Base-by-base conservation (phyloP, 2,329 filamentous ascomycete genomes). In the Cytospora paraplurivora region DNA sequence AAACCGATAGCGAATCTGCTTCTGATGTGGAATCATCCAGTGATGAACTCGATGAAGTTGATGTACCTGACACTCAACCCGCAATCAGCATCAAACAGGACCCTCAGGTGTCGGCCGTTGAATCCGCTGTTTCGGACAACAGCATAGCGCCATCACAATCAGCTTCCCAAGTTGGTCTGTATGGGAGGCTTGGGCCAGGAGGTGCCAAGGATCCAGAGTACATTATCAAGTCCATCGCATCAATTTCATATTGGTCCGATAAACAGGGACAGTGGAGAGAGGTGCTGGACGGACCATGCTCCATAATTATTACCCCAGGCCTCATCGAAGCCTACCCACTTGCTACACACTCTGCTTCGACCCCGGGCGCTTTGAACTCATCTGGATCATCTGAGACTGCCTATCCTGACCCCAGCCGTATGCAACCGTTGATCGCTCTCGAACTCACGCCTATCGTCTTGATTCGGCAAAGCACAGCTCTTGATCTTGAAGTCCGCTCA, bases 401-500 rank as follows among this genome's bases (percentile, higher is more conserved):
- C 66, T 56, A 70, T 51, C 44, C 49, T 19, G 67, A 71, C 49
- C 63, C 69, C 34, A 71, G 75, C 12, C 65, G 73, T 13, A 67
- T 71, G 15, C 76, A 79, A 41, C 85, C 85, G 4, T 74, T 88
- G 21, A 78, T 89, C 51, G 90, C 89, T 7, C 85, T 97, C 38
- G 92, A 97, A 72, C 85, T 99, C 50, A 98, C 94, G 0, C 95
- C 95, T 0, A 81, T 97, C 44, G 94, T 98, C 8, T 90, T 93
- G 69, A 88, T 98, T 66, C 87, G 94, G 67, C 90, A 94, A 71
- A 95, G 93, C 70, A 99, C 93, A 27, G 91, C 91, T 4, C 85
- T 99, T 37, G 95, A 99, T 74, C 91, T 99, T 60, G 95, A 96
- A 68, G 92, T 99, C 68, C 90, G 93, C 56, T 97, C 94, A 7